Evolutionary conservation across 2,329 filamentous ascomycete species (phyloP).

Genomic region (Talaromyces islandicus): DNA sequence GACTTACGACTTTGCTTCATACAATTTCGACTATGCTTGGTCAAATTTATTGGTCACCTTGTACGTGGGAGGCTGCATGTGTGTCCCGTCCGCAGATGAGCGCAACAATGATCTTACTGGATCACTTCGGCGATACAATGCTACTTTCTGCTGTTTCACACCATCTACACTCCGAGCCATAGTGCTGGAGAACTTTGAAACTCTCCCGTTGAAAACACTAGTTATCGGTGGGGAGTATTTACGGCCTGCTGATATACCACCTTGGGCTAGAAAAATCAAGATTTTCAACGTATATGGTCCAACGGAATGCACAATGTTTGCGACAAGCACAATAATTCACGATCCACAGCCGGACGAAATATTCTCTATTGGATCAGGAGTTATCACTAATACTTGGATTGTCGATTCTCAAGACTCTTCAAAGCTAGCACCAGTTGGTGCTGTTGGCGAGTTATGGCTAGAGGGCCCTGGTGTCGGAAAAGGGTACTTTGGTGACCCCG

Average conservation of each 20-base stretch:
- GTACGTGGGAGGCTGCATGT: constrained; percentile 53
- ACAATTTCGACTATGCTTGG: constrained; percentile 49
- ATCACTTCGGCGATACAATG: constrained; percentile 45
- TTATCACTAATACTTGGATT: constrained; percentile 2
- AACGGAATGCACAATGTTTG: constrained; percentile 1
- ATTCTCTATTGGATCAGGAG: constrained; percentile 1
- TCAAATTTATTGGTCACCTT: constrained; percentile 51
- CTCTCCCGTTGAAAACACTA: constrained; percentile 31
- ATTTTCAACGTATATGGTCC: constrained; percentile 37
- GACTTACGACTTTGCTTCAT: constrained; percentile 54
- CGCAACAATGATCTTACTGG: constrained; percentile 16
- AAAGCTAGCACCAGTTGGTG: constrained; percentile 51
- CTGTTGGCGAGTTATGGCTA: constrained; percentile 33
- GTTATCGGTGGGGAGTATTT: constrained; percentile 38
- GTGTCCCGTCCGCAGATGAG: constrained; percentile 49
- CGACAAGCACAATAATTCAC: background rate
- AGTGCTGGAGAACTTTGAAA: constrained; percentile 11
- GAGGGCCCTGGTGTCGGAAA: constrained; percentile 35
- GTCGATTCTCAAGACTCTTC: constrained; percentile 54
- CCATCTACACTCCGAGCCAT: constrained; percentile 49
- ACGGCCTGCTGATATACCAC: constrained; percentile 57
- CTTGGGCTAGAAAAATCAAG: constrained; percentile 48
- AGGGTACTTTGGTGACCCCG: constrained; percentile 40
- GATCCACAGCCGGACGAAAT: background rate
- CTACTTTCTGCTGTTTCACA: constrained; percentile 54